Evolutionary conservation across 2,329 filamentous ascomycete genomes (phyloP), one percentile per base, ranked within the genome.

Genomic region (Penicillium hordei): DNA sequence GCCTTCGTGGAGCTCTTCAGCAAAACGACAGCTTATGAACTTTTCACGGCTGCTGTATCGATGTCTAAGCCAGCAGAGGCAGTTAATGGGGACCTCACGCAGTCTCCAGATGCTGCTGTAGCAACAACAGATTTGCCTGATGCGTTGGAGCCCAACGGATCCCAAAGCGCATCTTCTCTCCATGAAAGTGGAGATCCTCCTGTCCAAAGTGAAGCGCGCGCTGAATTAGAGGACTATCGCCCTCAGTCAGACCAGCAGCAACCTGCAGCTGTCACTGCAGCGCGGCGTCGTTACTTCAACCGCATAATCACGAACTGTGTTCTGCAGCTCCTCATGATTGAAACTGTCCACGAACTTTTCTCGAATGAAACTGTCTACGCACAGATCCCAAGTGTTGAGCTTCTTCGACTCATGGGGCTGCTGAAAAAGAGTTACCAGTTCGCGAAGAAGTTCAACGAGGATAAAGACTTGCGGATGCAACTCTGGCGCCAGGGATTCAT

Each of bases 281-380:
- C 94, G 0, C 89, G 94, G 27, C 86, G 94, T 36, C 89, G 93
- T 52, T 97, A 97, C 80, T 99, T 99, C 83, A 99, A 99, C 78
- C 90, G 93, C 66, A 99, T 99, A 75, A 99, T 99, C 75, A 97
- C 93, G 15, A 93, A 95, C 65, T 99, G 94, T 72, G 95, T 99
- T 4, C 81, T 99, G 9, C 95, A 99, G 75, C 85, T 99, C 2
- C 86, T 99, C 63, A 99, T 99, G 92, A 99, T 99, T 67, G 95
- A 99, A 75, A 99, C 95, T 0, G 95, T 99, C 42, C 95, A 96
- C 70, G 95, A 99, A 75, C 86, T 99, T 48, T 99, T 99, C 79
- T 95, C 92, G 66, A 99, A 97, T 75, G 93, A 97, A 71, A 86
- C 90, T 1, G 95, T 99, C 17, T 99, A 99, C 72, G 83, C 87